Conservation (phyloP, 176 grass and related monocot species). For the Dactylis glomerata region DNA sequence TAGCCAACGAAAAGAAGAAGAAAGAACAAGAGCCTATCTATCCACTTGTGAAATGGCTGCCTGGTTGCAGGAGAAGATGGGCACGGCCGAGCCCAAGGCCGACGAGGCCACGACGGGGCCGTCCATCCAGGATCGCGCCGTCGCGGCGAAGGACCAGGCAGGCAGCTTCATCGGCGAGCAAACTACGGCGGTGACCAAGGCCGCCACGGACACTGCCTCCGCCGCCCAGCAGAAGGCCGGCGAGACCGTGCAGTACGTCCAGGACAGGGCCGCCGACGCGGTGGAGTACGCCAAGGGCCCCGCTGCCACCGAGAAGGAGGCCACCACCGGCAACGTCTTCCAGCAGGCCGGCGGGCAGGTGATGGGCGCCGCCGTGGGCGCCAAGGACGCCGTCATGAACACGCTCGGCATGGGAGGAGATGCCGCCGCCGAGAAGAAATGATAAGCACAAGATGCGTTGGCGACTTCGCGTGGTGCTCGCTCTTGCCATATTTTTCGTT, state of each 20-base stretch:
- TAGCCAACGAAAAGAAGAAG: not conserved
- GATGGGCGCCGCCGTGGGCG: slow-evolving; percentile 53
- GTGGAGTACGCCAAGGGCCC: slow-evolving; percentile 39
- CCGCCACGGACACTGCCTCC: slow-evolving; percentile 34
- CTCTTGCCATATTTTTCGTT: not conserved
- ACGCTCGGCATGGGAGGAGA: slow-evolving; percentile 60
- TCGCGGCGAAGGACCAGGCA: not conserved
- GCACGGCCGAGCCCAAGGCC: not conserved
- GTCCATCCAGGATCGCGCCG: slow-evolving; percentile 19
- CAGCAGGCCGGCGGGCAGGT: slow-evolving; percentile 66
- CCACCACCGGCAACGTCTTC: slow-evolving; percentile 39
- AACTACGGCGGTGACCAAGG: slow-evolving; percentile 3
- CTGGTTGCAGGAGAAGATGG: slow-evolving; percentile 19
- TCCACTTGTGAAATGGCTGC: not conserved
- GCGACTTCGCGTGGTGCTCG: not conserved
- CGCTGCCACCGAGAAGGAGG: slow-evolving; percentile 29
- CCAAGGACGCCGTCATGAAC: slow-evolving; percentile 60
- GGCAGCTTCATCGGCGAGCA: not conserved
- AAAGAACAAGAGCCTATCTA: not conserved
- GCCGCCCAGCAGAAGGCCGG: slow-evolving; percentile 20
- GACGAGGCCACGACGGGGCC: not conserved
- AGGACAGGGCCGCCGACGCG: slow-evolving; percentile 1
- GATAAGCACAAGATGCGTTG: not conserved
- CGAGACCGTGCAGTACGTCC: not conserved
- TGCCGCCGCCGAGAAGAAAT: not conserved